Percentiles rank a stretch among this genome's conserved stretches.
These are phyloP conservation scores for Ascoidea rubescens DNA, from an alignment of 805 yeast species.

Conservation along the genomic window DNA sequence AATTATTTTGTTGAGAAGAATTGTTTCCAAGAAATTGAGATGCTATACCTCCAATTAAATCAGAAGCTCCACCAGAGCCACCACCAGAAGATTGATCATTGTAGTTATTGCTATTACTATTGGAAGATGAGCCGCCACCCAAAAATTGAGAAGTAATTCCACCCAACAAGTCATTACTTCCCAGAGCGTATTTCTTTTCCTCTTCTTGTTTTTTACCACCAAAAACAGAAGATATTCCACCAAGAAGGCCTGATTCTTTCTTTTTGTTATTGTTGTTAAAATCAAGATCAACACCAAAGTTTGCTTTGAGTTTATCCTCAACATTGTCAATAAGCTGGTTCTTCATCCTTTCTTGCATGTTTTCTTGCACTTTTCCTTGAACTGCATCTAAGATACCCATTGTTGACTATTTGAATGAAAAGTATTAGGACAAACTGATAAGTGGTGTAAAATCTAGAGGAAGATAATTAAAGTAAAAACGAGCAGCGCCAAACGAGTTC, in stretches of 20 bases:
- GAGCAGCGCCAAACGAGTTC: too few species aligned
- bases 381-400: not conserved
- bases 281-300: slow-evolving; percentile 9
- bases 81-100: slow-evolving; percentile 5
- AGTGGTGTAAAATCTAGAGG: too few species aligned
- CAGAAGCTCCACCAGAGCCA: slow-evolving; percentile 5
- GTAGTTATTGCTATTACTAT: slow-evolving; percentile 3
- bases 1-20: slow-evolving; percentile 4
- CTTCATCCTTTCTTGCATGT: slow-evolving; percentile 3
- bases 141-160: too few species aligned
- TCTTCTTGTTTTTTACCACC: slow-evolving; percentile 2
- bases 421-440: too few species aligned
- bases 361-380: not conserved
- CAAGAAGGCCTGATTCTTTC: slow-evolving; percentile 6
- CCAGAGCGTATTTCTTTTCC: slow-evolving; percentile 2
- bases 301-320: slow-evolving; percentile 8
- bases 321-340: slow-evolving; percentile 7
- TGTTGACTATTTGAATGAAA: too few species aligned
- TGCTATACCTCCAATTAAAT: slow-evolving; percentile 7
- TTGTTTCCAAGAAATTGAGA: slow-evolving; percentile 7
- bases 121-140: slow-evolving; percentile 5
- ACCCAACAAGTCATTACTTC: too few species aligned
- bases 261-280: slow-evolving; percentile 7
- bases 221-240: too few species aligned
- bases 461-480: too few species aligned